Conservation (phyloP, 331 rosid species). For the Quercus tomentella region DNA sequence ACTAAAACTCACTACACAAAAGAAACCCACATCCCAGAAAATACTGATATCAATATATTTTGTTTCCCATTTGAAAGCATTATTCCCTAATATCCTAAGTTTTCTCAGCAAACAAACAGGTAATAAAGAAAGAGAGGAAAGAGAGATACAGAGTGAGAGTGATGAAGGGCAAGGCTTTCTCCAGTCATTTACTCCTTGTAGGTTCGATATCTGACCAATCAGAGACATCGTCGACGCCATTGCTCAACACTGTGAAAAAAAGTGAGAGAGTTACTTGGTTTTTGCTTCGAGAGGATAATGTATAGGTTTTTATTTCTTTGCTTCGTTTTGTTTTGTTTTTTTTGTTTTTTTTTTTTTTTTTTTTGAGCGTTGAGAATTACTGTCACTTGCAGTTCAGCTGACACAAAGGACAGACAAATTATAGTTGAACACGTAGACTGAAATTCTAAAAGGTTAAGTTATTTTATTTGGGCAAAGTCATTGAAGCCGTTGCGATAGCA, state of each 20-base stretch:
- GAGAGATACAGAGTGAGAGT: slow-evolving; percentile 28
- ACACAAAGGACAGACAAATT: background rate
- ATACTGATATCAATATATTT: background rate
- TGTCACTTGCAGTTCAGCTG: background rate
- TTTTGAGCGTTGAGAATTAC: too few relatives aligned
- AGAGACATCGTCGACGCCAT: slow-evolving; percentile 58
- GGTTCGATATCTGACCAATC: slow-evolving; percentile 39
- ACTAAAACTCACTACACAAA: background rate
- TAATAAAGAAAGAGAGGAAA: slow-evolving; percentile 9
- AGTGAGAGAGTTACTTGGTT: background rate
- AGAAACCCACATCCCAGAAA: background rate
- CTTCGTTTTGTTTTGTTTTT: background rate
- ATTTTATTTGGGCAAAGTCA: too few relatives aligned
- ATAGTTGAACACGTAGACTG: background rate
- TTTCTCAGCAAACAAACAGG: slow-evolving; percentile 16
- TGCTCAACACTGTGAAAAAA: slow-evolving; percentile 12
- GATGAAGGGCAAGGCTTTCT: slow-evolving; percentile 26
- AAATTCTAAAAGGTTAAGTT: background rate
- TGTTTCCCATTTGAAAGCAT: background rate
- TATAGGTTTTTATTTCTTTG: background rate
- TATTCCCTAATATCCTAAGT: background rate
- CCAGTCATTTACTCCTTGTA: slow-evolving; percentile 33
- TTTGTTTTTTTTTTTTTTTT: background rate
- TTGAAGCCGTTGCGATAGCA: too few relatives aligned
- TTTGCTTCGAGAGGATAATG: slow-evolving; percentile 17